Evolutionary conservation across 306 rosid species (phyloP), one percentile per base, ranked within the genome.

Genomic region (Quercus agrifolia): DNA sequence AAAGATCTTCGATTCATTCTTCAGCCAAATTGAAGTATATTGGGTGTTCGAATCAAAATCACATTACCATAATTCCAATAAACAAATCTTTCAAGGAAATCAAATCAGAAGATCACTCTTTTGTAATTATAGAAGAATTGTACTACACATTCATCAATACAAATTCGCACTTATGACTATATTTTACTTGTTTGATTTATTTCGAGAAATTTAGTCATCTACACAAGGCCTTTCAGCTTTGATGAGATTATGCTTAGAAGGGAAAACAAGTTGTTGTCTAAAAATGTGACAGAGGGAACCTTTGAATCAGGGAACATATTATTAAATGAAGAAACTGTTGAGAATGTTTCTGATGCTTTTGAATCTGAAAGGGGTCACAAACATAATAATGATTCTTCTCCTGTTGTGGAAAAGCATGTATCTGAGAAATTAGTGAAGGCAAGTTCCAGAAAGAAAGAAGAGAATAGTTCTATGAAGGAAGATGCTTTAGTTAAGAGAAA

Each of bases 211-310:
- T 21, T 21, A 21, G 23, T 21, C 23, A 0, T 21, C 23, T 21
- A 21, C 23, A 21, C 99, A 64, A 89, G 99, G 91, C 96, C 99
- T 38, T 77, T 89, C 70, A 90, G 94, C 86, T 82, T 85, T 72
- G 93, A 91, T 73, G 96, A 95, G 83, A 93, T 91, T 78, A 88
- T 95, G 97, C 80, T 70, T 79, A 85, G 91, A 85, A 90, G 99
- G 76, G 85, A 74, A 80, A 82, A 80, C 74, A 93, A 84, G 78
- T 87, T 84, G 73, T 79, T 83, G 41, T 77, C 80, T 78, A 94
- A 84, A 80, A 78, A 82, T 76, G 88, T 72, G 44, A 55, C 84
- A 75, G 86, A 74, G 74, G 86, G 79, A 41, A 75, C 73, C n/a
- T 70, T 66, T 66, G 88, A 86, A 79, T 62, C 69, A 49, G 71